phyloP scores from a whole-genome alignment of 768 basidiomycete genomes.

The Psilocybe azurescens region DNA sequence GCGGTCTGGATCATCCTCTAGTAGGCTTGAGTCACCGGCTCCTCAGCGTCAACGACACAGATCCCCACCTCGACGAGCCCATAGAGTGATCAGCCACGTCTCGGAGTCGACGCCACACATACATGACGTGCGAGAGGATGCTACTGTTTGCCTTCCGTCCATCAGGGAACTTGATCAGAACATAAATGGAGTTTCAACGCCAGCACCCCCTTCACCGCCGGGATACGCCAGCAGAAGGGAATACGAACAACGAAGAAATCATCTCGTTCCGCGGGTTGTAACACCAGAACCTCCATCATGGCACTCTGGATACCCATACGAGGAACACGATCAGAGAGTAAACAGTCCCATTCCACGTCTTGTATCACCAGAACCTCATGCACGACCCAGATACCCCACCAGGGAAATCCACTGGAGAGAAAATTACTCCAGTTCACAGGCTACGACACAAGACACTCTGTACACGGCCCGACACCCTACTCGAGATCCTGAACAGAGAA shows the following conservation, averaged over 20 bases:
- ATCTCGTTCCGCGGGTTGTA: not conserved
- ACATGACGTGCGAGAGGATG: not conserved
- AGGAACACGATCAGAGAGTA: not conserved
- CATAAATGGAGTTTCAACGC: not conserved
- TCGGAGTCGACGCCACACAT: not conserved
- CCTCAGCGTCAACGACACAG: not conserved
- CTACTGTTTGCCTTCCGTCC: not conserved
- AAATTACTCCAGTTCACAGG: not conserved
- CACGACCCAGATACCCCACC: not conserved
- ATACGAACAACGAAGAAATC: not conserved
- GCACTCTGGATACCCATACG: not conserved
- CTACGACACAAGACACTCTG: not conserved
- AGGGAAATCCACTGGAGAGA: not conserved
- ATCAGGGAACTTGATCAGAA: not conserved
- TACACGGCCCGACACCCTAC: not conserved
- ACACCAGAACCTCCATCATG: not conserved
- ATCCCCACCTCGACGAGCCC: not conserved
- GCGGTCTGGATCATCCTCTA: slow-evolving; percentile 12
- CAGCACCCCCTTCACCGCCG: not conserved
- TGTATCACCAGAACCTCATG: not conserved
- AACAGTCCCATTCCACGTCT: not conserved
- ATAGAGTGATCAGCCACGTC: not conserved
- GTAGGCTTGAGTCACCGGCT: not conserved
- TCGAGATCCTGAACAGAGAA: not conserved
- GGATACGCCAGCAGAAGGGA: not conserved